These are phyloP conservation scores for Scopulariopsis brevicaulis DNA, from an alignment of 2,329 filamentous ascomycete species.

Conservation along the genomic window DNA sequence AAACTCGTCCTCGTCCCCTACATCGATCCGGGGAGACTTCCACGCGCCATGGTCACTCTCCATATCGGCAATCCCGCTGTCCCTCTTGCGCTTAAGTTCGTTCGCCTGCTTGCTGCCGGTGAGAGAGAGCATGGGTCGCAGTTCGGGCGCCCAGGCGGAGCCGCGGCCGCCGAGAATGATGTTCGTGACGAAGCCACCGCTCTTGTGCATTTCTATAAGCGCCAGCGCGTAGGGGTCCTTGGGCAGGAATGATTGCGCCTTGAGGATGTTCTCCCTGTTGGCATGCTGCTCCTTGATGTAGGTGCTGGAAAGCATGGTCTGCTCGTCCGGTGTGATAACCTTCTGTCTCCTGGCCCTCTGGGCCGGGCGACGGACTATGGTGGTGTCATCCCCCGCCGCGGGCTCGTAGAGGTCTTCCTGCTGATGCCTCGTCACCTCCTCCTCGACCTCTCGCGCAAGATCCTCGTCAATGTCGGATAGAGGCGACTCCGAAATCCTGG, in stretches of 20 bases:
- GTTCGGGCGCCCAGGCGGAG: slow-evolving; percentile 78
- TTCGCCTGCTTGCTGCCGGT: slow-evolving; percentile 66
- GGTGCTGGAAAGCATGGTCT: slow-evolving; percentile 64
- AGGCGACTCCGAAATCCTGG: slow-evolving; percentile 57
- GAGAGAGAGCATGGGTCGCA: slow-evolving; percentile 83
- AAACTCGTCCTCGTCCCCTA: slow-evolving; percentile 55
- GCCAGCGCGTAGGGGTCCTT: slow-evolving; percentile 79
- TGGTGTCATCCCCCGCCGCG: slow-evolving; percentile 42
- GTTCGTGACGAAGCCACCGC: slow-evolving; percentile 77
- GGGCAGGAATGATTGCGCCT: slow-evolving; percentile 71
- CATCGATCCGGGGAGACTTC: slow-evolving; percentile 59
- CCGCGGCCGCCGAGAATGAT: slow-evolving; percentile 74
- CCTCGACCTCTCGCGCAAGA: slow-evolving; percentile 46
- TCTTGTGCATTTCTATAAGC: slow-evolving; percentile 85
- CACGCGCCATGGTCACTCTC: slow-evolving; percentile 52
- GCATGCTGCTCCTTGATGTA: slow-evolving; percentile 81
- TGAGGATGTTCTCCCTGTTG: slow-evolving; percentile 78
- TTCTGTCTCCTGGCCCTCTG: slow-evolving; percentile 68
- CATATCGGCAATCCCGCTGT: slow-evolving; percentile 74
- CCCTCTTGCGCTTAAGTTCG: slow-evolving; percentile 88
- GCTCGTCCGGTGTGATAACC: slow-evolving; percentile 68
- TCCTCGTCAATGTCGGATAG: slow-evolving; percentile 59
- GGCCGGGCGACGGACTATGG: slow-evolving; percentile 54
- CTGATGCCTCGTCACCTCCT: slow-evolving; percentile 37
- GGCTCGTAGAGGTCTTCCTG: slow-evolving; percentile 51